These are phyloP conservation scores for Xylaria grammica DNA, from an alignment of 495 filamentous ascomycete genomes.

Conservation along the genomic window DNA sequence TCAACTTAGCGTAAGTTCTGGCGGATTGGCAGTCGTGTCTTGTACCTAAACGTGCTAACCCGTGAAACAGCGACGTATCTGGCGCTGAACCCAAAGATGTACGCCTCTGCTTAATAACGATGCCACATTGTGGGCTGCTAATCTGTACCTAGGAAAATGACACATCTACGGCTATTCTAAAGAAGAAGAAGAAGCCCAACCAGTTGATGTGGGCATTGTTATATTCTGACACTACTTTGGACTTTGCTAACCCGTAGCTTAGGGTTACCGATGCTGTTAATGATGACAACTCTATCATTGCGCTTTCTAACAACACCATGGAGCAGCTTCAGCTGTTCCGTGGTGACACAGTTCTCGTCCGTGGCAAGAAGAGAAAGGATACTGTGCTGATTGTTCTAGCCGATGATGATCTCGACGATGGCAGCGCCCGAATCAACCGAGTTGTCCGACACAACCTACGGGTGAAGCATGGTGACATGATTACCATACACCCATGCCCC, in stretches of 20 bases:
- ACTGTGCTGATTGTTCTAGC: slow-evolving; percentile 96
- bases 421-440: slow-evolving; percentile 94
- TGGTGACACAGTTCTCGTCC: slow-evolving; percentile 95
- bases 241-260: slow-evolving; percentile 34
- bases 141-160: slow-evolving; percentile 73
- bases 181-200: slow-evolving; percentile 99
- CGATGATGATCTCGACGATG: slow-evolving; percentile 97
- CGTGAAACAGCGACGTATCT: slow-evolving; percentile 75
- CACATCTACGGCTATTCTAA: slow-evolving; percentile 95
- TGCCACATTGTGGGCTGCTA: slow-evolving; percentile 21
- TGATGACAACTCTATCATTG: slow-evolving; percentile 99
- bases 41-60: slow-evolving; percentile 32
- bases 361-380: slow-evolving; percentile 99
- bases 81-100: slow-evolving; percentile 88
- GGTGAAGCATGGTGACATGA: slow-evolving; percentile 96
- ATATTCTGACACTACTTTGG: neutral
- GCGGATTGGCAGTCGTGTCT: neutral
- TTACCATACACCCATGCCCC: slow-evolving; percentile 98
- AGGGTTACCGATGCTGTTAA: slow-evolving; percentile 97
- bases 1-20: slow-evolving; percentile 79
- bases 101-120: slow-evolving; percentile 35
- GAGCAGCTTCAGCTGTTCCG: slow-evolving; percentile 97
- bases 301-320: slow-evolving; percentile 98
- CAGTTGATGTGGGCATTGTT: slow-evolving; percentile 77
- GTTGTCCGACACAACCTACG: slow-evolving; percentile 97